Base-by-base conservation (phyloP, 1,284 basidiomycete species). In the Pascua guehoae region DNA sequence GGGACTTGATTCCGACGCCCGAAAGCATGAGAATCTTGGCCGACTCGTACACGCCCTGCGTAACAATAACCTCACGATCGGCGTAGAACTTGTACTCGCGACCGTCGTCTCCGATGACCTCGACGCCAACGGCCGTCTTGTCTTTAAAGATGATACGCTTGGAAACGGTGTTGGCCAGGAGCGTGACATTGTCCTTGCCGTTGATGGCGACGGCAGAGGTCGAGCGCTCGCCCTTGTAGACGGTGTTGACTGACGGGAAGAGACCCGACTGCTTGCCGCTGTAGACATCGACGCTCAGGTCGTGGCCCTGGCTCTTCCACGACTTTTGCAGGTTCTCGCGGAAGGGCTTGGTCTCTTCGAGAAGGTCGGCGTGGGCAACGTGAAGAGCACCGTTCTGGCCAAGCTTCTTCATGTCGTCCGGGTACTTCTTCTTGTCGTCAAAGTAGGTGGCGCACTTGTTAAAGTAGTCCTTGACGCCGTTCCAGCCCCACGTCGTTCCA, bases 11-110 rank as follows among this genome's bases (percentile, higher is more conserved):
- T 12, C 58, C 58, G 15, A 60, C 44, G 5, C 58, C 58, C 11
- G 58, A 60, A 7, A 60, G 54, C 47, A 51, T 41, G 44, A 60
- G 47, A 17, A 60, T 40, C 58, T 55, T 56, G 47, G 58, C 47
- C 8, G 54, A 53, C 45, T 60, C 54, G 51, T 56, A 56, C 14
- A 54, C 48, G 12, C 58, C 52, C 52, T 58, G 57, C 32, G 58
- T 47, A 36, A 60, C 47, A 15, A 60, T 60, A 40, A 60, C 54
- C 51, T 60, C 58, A 38, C 48, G 47, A 9, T 49, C 36, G n/a
- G 58, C 58, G 47, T 41, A 52, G 51, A 56, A 58, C 38, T 18
- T 40, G 52, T 58, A 58, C 49, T 54, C 53, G 45, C 49, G 57
- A 2, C 46, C 48, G 49, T 58, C 57, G 24, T 53, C 49, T 18